Evolutionary conservation across 148 eudicot genomes (phyloP).

Genomic region (Selenicereus undatus): DNA sequence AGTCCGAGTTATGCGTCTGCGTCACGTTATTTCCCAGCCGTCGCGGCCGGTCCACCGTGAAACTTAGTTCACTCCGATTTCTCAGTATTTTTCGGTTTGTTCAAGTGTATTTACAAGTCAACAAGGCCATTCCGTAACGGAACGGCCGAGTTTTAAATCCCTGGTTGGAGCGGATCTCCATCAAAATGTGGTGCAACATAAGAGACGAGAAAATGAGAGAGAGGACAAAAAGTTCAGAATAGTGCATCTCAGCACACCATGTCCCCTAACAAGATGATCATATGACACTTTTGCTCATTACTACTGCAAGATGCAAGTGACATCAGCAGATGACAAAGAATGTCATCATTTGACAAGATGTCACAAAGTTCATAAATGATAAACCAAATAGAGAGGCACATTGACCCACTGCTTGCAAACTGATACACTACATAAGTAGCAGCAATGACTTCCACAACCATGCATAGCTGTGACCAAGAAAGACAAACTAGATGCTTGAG

Average conservation of each 20-base stretch:
- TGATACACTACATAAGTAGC: no score
- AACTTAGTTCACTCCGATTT: no score
- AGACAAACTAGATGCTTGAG: not conserved
- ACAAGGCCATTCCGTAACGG: no score
- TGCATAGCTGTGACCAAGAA: not conserved
- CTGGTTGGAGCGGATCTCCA: no score
- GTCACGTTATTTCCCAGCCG: no score
- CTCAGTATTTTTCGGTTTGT: no score
- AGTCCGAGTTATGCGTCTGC: no score
- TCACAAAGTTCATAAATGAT: not conserved
- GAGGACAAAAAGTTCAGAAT: not conserved
- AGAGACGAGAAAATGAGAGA: not conserved
- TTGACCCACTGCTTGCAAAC: no score
- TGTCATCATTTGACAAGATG: not conserved
- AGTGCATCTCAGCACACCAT: not conserved
- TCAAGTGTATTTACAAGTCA: no score
- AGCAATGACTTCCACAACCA: not conserved
- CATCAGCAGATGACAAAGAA: not conserved
- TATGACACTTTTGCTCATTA: not conserved
- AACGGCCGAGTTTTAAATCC: no score
- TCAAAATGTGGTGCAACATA: not conserved
- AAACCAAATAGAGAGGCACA: not conserved
- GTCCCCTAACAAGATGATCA: not conserved
- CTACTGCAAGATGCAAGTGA: not conserved
- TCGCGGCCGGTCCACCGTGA: no score